These are phyloP conservation scores for Monosporascus sp. DNA, from an alignment of 2,329 filamentous ascomycete species.

Conservation along the genomic window DNA sequence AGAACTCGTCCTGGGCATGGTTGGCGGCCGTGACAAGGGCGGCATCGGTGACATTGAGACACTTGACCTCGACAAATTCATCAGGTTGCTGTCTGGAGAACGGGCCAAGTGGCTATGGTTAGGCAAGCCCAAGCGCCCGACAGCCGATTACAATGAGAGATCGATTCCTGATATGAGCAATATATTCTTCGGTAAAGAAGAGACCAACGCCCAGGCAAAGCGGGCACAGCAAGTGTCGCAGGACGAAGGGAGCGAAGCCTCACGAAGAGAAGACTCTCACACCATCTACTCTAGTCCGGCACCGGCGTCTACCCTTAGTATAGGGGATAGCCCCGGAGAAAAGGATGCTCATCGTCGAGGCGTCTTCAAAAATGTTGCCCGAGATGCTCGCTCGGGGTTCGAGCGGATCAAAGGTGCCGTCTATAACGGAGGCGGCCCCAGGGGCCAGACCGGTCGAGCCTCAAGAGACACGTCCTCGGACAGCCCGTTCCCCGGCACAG, in stretches of 20 bases:
- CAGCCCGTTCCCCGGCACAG: slow-evolving; percentile 26
- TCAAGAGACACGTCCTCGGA: slow-evolving; percentile 52
- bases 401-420: slow-evolving; percentile 84
- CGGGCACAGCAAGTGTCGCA: slow-evolving; percentile 45
- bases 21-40: slow-evolving; percentile 77
- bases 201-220: slow-evolving; percentile 40
- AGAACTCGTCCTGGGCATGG: slow-evolving; percentile 93
- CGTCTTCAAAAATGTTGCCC: slow-evolving; percentile 74
- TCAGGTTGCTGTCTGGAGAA: slow-evolving; percentile 72
- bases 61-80: slow-evolving; percentile 78
- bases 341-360: slow-evolving; percentile 57
- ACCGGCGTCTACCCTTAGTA: slow-evolving; percentile 39
- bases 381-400: slow-evolving; percentile 75
- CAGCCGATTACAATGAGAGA: slow-evolving; percentile 39
- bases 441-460: slow-evolving; percentile 47
- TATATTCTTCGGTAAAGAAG: slow-evolving; percentile 53
- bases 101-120: slow-evolving; percentile 92
- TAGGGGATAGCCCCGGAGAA: slow-evolving; percentile 43
- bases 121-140: slow-evolving; percentile 72
- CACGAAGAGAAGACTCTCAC: slow-evolving; percentile 40
- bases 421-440: slow-evolving; percentile 46
- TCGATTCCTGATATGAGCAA: slow-evolving; percentile 39
- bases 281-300: slow-evolving; percentile 38
- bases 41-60: slow-evolving; percentile 92
- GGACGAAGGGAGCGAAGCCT: slow-evolving; percentile 46